Base-by-base conservation (phyloP, 2,329 filamentous ascomycete species). In the Hyphodiscus sp. region DNA sequence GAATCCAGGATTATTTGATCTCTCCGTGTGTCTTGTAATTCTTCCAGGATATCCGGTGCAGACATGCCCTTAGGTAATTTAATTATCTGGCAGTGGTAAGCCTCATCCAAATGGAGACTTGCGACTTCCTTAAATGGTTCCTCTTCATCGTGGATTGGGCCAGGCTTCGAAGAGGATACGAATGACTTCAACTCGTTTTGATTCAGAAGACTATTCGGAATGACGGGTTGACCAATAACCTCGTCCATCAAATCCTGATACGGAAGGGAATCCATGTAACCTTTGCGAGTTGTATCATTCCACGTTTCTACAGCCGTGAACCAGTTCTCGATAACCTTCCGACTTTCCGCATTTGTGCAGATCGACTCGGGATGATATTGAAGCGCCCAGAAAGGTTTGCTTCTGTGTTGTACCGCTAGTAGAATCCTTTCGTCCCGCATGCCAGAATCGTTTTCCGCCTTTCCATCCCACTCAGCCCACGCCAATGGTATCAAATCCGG, bases 331-430 rank as follows among this genome's bases (percentile, higher is more conserved):
- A 88, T 71, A 20, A 88, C 65, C 20, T 71, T 68, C 15, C 67
- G 73, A 16, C 81, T 78, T 56, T 76, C 74, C 26, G 73, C 70
- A 30, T 80, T 82, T 33, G 85, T 86, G 67, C 84, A 88, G 29
- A 82, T 76, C 0, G 84, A 87, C 64, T 89, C 85, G 0, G 85
- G 85, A 63, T 89, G 85, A 61, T 86, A 88, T 59, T 88, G 85
- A 8, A 88, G 75, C 1, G 80, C 85, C 76, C 80, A 86, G 55
- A 85, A 85, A 2, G 85, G 85, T 56, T 80, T 81, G 2, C 63
- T 59, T 10, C 55, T 67, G 65, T 89, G 86, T 55, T 72, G 73
- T 8, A 78, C 77, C 8, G 76, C 83, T 80, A 87, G 86, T 26
- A 86, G 65, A 4, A 83, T 75, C n/a, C 61, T 57, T 13, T 58